Evolutionary conservation across 2,329 filamentous ascomycete genomes (phyloP).

Genomic region (Alternaria infectoria): DNA sequence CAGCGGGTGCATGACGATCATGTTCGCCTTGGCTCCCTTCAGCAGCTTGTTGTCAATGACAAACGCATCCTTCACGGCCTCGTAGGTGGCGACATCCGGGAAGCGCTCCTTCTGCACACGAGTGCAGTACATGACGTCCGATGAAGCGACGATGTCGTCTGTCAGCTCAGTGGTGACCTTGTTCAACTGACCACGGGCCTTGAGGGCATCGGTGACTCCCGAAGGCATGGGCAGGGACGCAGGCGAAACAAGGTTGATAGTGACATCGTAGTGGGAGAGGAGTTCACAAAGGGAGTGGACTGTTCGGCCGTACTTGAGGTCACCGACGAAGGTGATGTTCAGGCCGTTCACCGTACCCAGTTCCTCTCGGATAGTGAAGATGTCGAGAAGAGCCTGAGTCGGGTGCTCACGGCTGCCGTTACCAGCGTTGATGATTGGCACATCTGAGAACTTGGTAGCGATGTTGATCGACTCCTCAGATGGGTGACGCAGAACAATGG

Average conservation of each 20-base stretch:
- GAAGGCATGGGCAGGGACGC: constrained; percentile 76
- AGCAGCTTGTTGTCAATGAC: constrained; percentile 89
- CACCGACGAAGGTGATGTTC: constrained; percentile 94
- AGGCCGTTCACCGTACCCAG: constrained; percentile 93
- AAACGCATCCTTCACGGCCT: constrained; percentile 86
- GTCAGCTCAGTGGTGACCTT: constrained; percentile 80
- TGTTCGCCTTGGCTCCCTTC: constrained; percentile 88
- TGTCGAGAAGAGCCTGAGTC: constrained; percentile 94
- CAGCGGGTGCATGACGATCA: constrained; percentile 94
- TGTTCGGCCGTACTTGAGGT: constrained; percentile 89
- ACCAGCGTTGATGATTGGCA: constrained; percentile 95
- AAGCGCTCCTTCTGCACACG: constrained; percentile 97
- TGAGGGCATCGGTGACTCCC: constrained; percentile 74
- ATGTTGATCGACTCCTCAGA: constrained; percentile 79
- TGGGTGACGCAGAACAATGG: constrained; percentile 93
- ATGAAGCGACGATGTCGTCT: constrained; percentile 81
- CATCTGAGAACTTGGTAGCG: constrained; percentile 84
- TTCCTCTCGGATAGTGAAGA: constrained; percentile 98
- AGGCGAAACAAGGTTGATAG: constrained; percentile 89
- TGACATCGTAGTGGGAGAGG: constrained; percentile 93
- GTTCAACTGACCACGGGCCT: constrained; percentile 76
- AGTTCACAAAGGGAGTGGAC: constrained; percentile 96
- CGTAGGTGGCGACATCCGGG: constrained; percentile 78
- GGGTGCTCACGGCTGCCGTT: constrained; percentile 97
- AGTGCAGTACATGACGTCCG: constrained; percentile 96